Evolutionary conservation across 2,329 filamentous ascomycete genomes (phyloP), one percentile per base, ranked within the genome.

Genomic region (Fusarium proliferatum): DNA sequence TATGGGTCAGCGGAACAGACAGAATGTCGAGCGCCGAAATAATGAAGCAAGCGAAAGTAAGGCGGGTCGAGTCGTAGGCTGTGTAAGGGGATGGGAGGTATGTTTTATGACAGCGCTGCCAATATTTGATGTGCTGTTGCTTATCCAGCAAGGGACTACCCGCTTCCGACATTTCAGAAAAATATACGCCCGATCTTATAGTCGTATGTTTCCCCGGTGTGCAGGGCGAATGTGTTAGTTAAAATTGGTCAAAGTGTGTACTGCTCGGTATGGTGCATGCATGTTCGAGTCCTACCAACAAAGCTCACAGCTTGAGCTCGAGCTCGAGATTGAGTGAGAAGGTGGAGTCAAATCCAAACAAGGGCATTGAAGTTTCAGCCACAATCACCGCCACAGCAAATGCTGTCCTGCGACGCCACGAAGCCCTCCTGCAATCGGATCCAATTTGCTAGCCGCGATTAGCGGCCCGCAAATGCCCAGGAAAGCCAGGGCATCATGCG

Each of bases 31-130:
- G 87, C 3, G 94, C 94, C 12, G 94, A 92, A 77, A 98, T 85
- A 75, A 93, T 95, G 86, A 99, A 97, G 85, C 92, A 97, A 75
- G 91, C 95, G 61, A 98, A 90, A 9, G 93, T 93, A 86, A 98
- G 93, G 78, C 96, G 95, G 78, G 92, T 96, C 76, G 94, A 94
- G 84, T 99, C 96, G 81, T 93, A 96, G 80, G 91, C 88, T 21
- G 94, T 97, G 85, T 98, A 99, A 71, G 90, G 88, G 51, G 91
- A 88, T 0, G 96, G 96, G 11, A 99, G 90, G 70, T 92, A 88
- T 30, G 92, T 92, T 80, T 92, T 93, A 73, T 96, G 88, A 81
- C 96, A 98, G 80, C 95, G 92, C 74, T 95, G 90, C 92, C 95
- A 99, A 88, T 98, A 99, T 80, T 93, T 94, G 80, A 96, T 86